phyloP scores from a whole-genome alignment of 345 rosid species.

The Turritis glabra region DNA sequence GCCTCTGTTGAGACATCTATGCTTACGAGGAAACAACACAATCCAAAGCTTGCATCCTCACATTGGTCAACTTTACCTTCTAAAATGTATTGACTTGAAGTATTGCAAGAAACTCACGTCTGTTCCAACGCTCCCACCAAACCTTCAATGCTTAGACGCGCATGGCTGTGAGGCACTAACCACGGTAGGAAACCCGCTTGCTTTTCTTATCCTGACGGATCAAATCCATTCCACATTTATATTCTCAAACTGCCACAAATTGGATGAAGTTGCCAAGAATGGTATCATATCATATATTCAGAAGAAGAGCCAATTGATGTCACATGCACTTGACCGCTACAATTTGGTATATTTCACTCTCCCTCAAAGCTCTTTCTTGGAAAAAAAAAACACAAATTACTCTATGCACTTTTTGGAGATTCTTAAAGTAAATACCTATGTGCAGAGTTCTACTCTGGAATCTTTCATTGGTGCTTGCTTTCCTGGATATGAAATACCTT shows the following conservation, averaged over 20 bases:
- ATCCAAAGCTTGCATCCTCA: neutral
- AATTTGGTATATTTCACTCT: conserved; percentile 12
- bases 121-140: conserved; percentile 12
- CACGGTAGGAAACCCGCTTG: neutral
- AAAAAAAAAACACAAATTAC: no score
- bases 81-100: conserved; percentile 1
- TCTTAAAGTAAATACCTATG: no score
- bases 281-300: conserved; percentile 3
- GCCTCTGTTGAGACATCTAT: neutral
- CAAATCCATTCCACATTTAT: conserved; percentile 9
- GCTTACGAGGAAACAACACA: neutral
- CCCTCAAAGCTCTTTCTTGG: no score
- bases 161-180: neutral
- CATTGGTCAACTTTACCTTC: neutral
- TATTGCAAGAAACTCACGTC: neutral
- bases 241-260: conserved; percentile 13
- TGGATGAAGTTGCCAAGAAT: conserved; percentile 12
- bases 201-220: neutral
- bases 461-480: no score
- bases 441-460: no score
- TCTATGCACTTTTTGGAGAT: no score
- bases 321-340: neutral
- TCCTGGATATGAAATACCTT: no score
- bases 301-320: neutral
- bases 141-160: conserved; percentile 13